Evolutionary conservation across 2,329 filamentous ascomycete species (phyloP), one percentile per base, ranked within the genome.

Genomic region (Helotiales sp.): DNA sequence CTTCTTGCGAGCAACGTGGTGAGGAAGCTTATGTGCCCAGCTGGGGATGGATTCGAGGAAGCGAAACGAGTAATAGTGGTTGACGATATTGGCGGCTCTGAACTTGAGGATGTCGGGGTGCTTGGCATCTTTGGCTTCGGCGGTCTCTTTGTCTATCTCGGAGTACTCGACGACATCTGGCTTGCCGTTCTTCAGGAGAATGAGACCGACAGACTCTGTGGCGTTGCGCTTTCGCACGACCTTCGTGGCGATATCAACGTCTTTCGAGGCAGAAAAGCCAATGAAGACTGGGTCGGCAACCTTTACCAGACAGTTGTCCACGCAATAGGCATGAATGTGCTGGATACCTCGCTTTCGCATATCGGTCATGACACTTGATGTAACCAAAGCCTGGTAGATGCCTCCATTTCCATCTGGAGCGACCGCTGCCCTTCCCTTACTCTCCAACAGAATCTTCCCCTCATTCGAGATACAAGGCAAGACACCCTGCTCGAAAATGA

Each of bases 111-210:
- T 85, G 66, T 88, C 89, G 2, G 88, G 84, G 76, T 97, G 89
- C 80, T 92, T 92, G 63, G 90, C 81, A 78, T 99, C 96, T 78
- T 90, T 88, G 72, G 94, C 95, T 81, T 96, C 93, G 66, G 95
- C 92, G n/a, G 93, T 96, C 70, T 88, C 90, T 72, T 87, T 82
- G 83, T 96, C 92, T 75, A 99, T 98, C 83, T 99, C 96, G 6
- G 93, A 97, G 85, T 99, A 99, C 83, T 99, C 96, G 63, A 99
- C 95, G 3, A 99, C 96, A 77, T 97, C 96, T 45, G 96, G 96
- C 82, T 92, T 93, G 80, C 94, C 94, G 79, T 98, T 96, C 87
- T 97, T 97, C 77, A 91, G 89, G 65, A 99, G 82, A 76, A 99
- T 98, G 69, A 99, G 85, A 54, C 96, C 96, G 43, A 99, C 96